Base-by-base conservation (phyloP, 2,329 filamentous ascomycete genomes). In the Diplodia seriata region DNA sequence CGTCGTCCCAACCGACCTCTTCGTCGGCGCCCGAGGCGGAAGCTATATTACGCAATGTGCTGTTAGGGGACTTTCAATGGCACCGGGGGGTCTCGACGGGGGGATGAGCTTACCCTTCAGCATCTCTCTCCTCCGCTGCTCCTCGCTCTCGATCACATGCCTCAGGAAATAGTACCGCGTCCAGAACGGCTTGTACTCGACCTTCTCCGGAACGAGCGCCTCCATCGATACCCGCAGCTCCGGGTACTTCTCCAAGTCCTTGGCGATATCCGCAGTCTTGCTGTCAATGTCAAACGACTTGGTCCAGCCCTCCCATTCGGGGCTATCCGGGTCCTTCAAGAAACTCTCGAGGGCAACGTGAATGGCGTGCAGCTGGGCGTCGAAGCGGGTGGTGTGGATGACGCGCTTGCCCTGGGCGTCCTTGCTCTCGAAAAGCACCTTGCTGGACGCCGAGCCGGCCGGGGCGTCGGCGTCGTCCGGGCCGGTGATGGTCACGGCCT, bases 321-420 rank as follows among this genome's bases (percentile, higher is more conserved):
- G 85, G 59, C 89, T 89, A 8, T 86, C 85, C 0, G 94, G 93
- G 74, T 98, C 93, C 75, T 91, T 91, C 67, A 87, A 87, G 79
- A 98, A 97, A 73, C 74, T 92, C 70, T 95, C 91, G 49, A 89
- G 79, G 23, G 89, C 91, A 4, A 92, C 94, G 79, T 99, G 95
- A 69, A 99, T 94, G 40, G 97, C 93, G 76, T 99, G 94, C 70
- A 99, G 83, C 80, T 98, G 95, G 0, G 95, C 95, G 75, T 99
- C 95, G 76, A 97, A 94, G 70, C 95, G 87, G 63, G 93, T 97
- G 1, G 93, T 92, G 78, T 99, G 95, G 71, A 98, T 97, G 18
- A 98, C 93, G 67, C 95, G 87, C 84, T 95, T 97, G 31, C 94
- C 94, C 61, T 87, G 87, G 5, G 91, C 89, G 79, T 97, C 94